Conservation (phyloP, 352 stramenopile genomes). For the Peronosclerospora sorghi region DNA sequence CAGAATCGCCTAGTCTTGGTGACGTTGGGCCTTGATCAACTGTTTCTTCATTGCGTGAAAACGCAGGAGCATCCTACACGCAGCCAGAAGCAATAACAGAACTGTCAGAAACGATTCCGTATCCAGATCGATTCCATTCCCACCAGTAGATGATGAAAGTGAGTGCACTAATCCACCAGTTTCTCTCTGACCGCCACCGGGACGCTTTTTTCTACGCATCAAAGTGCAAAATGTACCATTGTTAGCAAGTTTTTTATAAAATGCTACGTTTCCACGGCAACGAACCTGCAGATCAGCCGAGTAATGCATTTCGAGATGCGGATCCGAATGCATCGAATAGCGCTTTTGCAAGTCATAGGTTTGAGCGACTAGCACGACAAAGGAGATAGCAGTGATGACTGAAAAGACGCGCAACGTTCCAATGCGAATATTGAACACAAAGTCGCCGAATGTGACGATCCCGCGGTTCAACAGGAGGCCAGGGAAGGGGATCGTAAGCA, state of each 20-base stretch:
- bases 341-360: conserved; percentile 76
- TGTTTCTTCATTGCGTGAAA: conserved; percentile 80
- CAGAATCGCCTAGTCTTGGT: conserved; percentile 33
- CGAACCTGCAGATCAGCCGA: conserved; percentile 56
- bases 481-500: conserved; percentile 73
- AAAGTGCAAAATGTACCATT: conserved; percentile 2
- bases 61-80: conserved; percentile 56
- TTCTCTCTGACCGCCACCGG: conserved; percentile 64
- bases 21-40: conserved; percentile 47
- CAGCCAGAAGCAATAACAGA: conserved; percentile 2
- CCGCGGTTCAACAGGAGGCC: conserved; percentile 42
- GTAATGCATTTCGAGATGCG: conserved; percentile 44
- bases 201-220: conserved; percentile 49
- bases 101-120: neutral
- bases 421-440: conserved; percentile 66
- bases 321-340: conserved; percentile 24
- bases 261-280: neutral
- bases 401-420: conserved; percentile 62
- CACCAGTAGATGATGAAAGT: conserved; percentile 82
- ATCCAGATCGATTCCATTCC: neutral
- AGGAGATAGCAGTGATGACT: conserved; percentile 64
- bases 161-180: conserved; percentile 81
- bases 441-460: conserved; percentile 62
- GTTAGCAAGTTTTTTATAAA: neutral
- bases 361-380: conserved; percentile 54